Evolutionary conservation across 495 filamentous ascomycete genomes (phyloP), one percentile per base, ranked within the genome.

Genomic region (Baudoinia panamericana): DNA sequence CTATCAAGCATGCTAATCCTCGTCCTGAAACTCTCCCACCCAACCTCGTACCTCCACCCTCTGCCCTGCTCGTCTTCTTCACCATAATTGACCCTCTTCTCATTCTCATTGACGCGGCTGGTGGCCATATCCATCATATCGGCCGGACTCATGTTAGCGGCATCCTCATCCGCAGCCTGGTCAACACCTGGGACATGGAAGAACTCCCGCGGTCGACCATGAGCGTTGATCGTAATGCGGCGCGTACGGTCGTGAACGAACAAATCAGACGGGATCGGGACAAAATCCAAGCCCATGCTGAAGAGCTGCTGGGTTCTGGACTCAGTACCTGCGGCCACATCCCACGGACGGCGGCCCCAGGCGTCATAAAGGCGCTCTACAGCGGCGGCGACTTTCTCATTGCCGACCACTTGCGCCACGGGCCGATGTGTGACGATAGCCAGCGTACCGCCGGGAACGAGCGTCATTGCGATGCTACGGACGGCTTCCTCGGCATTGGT

Each of bases 231-330:
- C 7, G 41, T 33, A 24, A 50, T 39, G 5, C 46, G 17, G 21
- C 35, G 40, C 5, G 41, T 44, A 26, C 40, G 39, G 11, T 44
- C 26, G 13, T 6, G 25, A n/a, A 18, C 26, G 36, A 43, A 50
- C 5, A 50, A 12, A 9, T 50, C 46, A 1, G 25, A 32, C 10
- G 46, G 46, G n/a, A 50, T 11, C 1, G 40, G 46, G 2, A 50
- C 46, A 20, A 50, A 50, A 35, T 50, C 46, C 8, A 50, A 21
- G 9, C 46, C 46, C 13, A 45, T 39, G 35, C 41, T 50, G 41
- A 50, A 50, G 9, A 39, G 33, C 30, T 45, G 43, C 23, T 39
- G 41, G 15, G 20, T 17, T 11, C 31, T 30, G 13, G 27, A 23
- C 1, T 41, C 36, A 4, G 22, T 21, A 16, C 40, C 39, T 30